Base-by-base conservation (phyloP, 2,329 filamentous ascomycete species). In the Gliomastix tumulicola region DNA sequence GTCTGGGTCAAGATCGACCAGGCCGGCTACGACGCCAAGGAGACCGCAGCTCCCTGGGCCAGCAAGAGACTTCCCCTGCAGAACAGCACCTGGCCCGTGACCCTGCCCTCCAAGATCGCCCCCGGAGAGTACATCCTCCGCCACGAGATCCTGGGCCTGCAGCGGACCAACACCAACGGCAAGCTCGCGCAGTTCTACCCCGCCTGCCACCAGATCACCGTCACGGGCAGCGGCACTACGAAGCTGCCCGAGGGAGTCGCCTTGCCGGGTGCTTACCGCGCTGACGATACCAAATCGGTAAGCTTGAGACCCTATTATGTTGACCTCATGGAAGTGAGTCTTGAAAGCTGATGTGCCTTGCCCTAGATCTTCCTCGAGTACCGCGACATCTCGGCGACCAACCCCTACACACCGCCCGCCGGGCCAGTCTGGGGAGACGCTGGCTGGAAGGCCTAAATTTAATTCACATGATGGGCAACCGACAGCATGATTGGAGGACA, bases 1-100 rank as follows among this genome's bases (percentile, higher is more conserved):
- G 42, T 48, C 37, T 80, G 71, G 58, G 73, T 78, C 68, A 82
- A 82, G 68, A 78, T 82, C 43, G 68, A 70, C 35, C 66, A 68
- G 43, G 62, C 54, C 25, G 77, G 76, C 47, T 63, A 76, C 40
- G 56, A 71, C 47, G 51, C 59, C 43, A 60, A 54, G 41, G 58
- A 53, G 39, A 9, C 44, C 40, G n/a, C n/a, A n/a, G 35, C 33
- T 30, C 44, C 47, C 11, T 61, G 57, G 57, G 48, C 50, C 16
- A 46, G 55, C 22, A 49, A 49, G 42, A 48, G 65, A 8, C 52
- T 73, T 44, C 68, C 69, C 49, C 48, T 54, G 39, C 48, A 51
- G 68, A 43, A 46, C 40, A 50, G 48, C 42, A 49, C 43, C 30
- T 50, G 49, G 48, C 36, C 39, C 32, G 45, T 54, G 38, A 51